Evolutionary conservation across 2,329 filamentous ascomycete species (phyloP).

Genomic region (Penicillium nordicum): DNA sequence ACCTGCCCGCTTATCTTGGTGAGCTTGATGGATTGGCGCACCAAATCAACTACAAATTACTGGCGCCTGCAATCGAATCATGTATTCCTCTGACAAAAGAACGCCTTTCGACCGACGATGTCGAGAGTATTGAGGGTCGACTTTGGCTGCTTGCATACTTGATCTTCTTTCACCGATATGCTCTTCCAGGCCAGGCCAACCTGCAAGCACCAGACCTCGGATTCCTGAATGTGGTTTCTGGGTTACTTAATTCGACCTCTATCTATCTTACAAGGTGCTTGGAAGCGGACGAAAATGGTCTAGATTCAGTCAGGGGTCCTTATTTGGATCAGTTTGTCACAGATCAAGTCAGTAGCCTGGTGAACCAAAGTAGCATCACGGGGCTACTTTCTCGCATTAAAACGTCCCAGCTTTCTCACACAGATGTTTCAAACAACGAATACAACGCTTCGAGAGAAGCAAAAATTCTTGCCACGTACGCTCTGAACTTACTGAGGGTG

Average conservation of each 20-base stretch:
- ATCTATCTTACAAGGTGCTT: constrained; percentile 52
- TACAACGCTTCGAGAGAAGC: constrained; percentile 56
- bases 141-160: constrained; percentile 59
- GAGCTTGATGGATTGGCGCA: constrained; percentile 44
- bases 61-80: constrained; percentile 39
- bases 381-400: constrained; percentile 52
- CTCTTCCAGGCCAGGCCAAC: constrained; percentile 37
- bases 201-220: constrained; percentile 49
- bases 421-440: constrained; percentile 21
- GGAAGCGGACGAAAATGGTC: constrained; percentile 39
- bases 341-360: constrained; percentile 64
- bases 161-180: constrained; percentile 55
- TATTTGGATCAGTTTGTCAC: constrained; percentile 56
- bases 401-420: constrained; percentile 23
- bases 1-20: constrained; percentile 38
- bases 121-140: constrained; percentile 41
- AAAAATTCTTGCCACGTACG: constrained; percentile 77
- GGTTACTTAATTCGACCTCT: constrained; percentile 55
- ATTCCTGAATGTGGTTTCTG: constrained; percentile 56
- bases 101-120: constrained; percentile 31
- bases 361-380: constrained; percentile 72
- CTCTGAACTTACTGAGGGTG: constrained; percentile 76
- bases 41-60: constrained; percentile 51
- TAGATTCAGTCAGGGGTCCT: constrained; percentile 27
- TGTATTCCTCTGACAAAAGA: constrained; percentile 26